Evolutionary conservation across 495 filamentous ascomycete genomes (phyloP).

Genomic region (Penicillium lagena): DNA sequence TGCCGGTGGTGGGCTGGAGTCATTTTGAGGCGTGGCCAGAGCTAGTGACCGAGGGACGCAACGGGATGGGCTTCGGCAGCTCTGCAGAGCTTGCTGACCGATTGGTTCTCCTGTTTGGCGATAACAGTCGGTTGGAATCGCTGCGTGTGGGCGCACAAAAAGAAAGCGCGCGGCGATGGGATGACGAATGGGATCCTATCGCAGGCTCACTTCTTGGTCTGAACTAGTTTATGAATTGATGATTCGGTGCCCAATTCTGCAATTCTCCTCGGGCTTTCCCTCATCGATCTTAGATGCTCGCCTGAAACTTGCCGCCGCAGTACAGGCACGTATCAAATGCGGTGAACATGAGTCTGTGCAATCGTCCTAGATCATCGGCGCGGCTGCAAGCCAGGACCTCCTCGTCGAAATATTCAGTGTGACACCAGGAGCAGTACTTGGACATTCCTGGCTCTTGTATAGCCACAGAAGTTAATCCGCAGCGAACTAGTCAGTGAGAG

Average conservation of each 20-base stretch:
- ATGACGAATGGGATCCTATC: conserved; percentile 86
- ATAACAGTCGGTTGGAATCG: conserved; percentile 44
- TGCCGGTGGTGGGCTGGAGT: conserved; percentile 83
- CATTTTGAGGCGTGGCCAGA: conserved; percentile 82
- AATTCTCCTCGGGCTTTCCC: no score
- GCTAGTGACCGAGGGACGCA: conserved; percentile 76
- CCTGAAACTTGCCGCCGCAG: conserved; percentile 45
- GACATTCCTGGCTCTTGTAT: conserved; percentile 50
- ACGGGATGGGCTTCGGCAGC: conserved; percentile 74
- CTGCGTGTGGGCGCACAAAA: conserved; percentile 67
- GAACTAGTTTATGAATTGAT: conserved; percentile 2
- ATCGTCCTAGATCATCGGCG: conserved; percentile 13
- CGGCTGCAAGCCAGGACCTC: conserved; percentile 17
- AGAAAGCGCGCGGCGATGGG: conserved; percentile 79
- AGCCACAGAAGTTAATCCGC: conserved; percentile 45
- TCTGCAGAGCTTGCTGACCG: conserved; percentile 51
- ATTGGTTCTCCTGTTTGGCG: conserved; percentile 56
- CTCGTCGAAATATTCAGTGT: conserved; percentile 42
- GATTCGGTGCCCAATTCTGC: neutral
- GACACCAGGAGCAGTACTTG: conserved; percentile 48
- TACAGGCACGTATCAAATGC: conserved; percentile 50
- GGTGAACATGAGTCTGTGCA: conserved; percentile 25
- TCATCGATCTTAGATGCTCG: conserved; percentile 3
- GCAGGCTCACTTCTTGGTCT: conserved; percentile 67
- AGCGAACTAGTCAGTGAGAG: conserved; percentile 36